Percentiles rank a stretch among this genome's conserved stretches.
These are phyloP conservation scores for Erythrobasidium hasegawianum DNA, from an alignment of 1,284 basidiomycete genomes.

Conservation along the genomic window DNA sequence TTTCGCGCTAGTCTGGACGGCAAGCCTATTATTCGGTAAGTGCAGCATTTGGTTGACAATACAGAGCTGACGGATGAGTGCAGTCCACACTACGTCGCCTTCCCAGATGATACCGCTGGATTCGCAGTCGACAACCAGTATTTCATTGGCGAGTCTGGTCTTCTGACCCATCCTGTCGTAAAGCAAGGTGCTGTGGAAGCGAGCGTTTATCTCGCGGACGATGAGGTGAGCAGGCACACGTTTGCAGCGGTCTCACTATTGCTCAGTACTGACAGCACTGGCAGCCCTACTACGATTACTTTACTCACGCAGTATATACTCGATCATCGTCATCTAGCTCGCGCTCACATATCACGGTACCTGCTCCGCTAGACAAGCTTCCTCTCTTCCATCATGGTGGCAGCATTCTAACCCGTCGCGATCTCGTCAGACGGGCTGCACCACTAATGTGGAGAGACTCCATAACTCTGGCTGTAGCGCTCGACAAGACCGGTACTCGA, in stretches of 20 bases:
- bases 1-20: constrained; percentile 75
- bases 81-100: constrained; percentile 88
- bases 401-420: constrained; percentile 78
- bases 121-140: constrained; percentile 92
- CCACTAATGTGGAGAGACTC: constrained; percentile 87
- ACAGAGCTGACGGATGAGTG: neutral
- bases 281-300: constrained; percentile 93
- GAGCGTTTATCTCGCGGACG: constrained; percentile 80
- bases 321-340: constrained; percentile 58
- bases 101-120: constrained; percentile 79
- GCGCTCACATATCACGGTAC: constrained; percentile 63
- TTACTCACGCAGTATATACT: constrained; percentile 63
- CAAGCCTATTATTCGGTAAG: constrained; percentile 70
- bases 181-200: constrained; percentile 66
- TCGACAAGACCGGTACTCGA: constrained; percentile 59
- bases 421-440: constrained; percentile 79
- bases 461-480: constrained; percentile 81
- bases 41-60: neutral
- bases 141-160: constrained; percentile 79
- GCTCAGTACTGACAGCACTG: neutral
- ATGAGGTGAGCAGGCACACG: constrained; percentile 59
- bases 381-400: constrained; percentile 91
- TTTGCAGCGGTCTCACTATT: neutral
- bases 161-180: constrained; percentile 89
- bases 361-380: constrained; percentile 71